Conservation (phyloP, 768 basidiomycete genomes). For the Pleurotus tuber-regium region DNA sequence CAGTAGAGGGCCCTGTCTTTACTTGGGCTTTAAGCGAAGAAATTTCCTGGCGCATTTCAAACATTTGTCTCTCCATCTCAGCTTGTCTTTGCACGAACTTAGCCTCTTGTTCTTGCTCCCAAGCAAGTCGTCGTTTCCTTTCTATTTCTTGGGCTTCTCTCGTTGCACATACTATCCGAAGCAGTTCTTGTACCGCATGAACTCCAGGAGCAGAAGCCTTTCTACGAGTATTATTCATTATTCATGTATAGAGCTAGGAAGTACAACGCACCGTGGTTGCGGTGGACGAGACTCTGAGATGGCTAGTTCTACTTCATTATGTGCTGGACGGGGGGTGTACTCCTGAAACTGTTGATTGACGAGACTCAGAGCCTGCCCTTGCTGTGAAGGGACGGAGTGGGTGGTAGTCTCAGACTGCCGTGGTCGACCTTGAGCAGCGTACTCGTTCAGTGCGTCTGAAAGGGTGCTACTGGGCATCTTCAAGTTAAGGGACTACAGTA, state of each 20-base stretch:
- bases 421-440: conserved; percentile 44
- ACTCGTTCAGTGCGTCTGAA: conserved; percentile 75
- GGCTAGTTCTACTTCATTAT: conserved; percentile 65
- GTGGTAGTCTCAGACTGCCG: conserved; percentile 21
- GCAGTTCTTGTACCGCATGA: conserved; percentile 56
- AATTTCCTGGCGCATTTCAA: conserved; percentile 55
- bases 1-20: conserved; percentile 18
- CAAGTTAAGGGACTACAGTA: too few relatives aligned
- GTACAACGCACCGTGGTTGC: conserved; percentile 33
- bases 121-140: conserved; percentile 52
- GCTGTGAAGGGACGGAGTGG: conserved; percentile 10
- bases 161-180: conserved; percentile 55
- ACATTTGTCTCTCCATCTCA: conserved; percentile 56
- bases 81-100: conserved; percentile 52
- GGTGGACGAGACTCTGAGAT: conserved; percentile 44
- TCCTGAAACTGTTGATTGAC: conserved; percentile 30
- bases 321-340: conserved; percentile 47
- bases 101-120: conserved; percentile 72
- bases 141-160: conserved; percentile 63
- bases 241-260: not conserved
- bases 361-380: conserved; percentile 22
- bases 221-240: conserved; percentile 18
- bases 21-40: conserved; percentile 41
- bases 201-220: conserved; percentile 33
- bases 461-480: conserved; percentile 75